Percentiles rank a stretch among this genome's conserved stretches.
phyloP scores from a whole-genome alignment of 1,284 basidiomycete species.

The Lentinus polychrous region DNA sequence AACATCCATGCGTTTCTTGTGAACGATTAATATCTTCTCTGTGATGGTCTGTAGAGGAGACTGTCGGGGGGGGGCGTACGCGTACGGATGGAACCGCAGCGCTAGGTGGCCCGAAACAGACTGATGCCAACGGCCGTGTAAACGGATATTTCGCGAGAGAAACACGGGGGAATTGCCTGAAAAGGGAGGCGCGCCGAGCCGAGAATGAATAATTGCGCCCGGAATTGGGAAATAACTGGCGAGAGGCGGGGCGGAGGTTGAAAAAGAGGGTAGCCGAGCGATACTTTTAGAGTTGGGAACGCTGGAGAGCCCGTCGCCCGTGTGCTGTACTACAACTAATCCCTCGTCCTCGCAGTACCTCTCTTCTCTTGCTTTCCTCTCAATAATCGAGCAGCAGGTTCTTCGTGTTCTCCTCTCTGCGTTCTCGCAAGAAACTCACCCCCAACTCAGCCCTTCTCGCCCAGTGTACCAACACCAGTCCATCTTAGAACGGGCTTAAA shows the following conservation, averaged over 20 bases:
- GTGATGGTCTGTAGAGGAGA: no score
- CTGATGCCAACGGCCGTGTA: no score
- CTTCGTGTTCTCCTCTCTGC: conserved; percentile 9
- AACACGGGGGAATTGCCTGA: no score
- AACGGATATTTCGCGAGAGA: no score
- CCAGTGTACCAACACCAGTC: conserved; percentile 70
- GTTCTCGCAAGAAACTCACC: conserved; percentile 19
- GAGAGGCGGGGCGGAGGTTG: conserved; percentile 17
- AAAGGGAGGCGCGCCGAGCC: no score
- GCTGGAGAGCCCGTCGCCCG: conserved; percentile 3
- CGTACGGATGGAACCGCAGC: no score
- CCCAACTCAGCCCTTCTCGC: conserved; percentile 33
- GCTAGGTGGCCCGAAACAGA: no score
- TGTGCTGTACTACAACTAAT: conserved; percentile 29
- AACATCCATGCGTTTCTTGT: no score
- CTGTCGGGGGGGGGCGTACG: no score
- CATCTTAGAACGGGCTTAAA: conserved; percentile 68
- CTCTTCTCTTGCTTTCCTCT: conserved; percentile 20
- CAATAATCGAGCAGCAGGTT: conserved; percentile 24
- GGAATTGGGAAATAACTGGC: no score
- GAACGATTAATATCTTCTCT: no score
- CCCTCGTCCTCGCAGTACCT: conserved; percentile 24
- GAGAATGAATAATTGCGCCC: no score
- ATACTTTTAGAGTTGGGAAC: conserved; percentile 36
- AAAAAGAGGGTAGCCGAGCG: conserved; percentile 50